Evolutionary conservation across 2,329 filamentous ascomycete genomes (phyloP), one percentile per base, ranked within the genome.

Genomic region (Colletotrichum tropicicola): DNA sequence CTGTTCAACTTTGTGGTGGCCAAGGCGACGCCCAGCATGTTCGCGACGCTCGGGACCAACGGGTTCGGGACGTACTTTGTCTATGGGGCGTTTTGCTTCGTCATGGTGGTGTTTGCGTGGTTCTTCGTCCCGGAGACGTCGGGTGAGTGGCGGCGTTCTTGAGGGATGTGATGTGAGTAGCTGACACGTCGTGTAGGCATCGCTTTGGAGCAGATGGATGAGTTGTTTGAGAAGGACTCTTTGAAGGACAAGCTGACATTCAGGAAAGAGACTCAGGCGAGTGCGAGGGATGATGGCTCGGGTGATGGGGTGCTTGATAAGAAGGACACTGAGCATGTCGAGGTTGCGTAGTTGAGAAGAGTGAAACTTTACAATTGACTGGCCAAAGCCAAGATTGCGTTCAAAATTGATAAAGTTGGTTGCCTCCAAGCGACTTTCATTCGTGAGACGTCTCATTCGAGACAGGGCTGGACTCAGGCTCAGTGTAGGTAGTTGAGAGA

Each of bases 1-100:
- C 72, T 90, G 1, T 89, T 90, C 73, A 90, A 90, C 69, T 84
- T 90, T 39, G 87, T 88, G 2, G 86, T 91, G 17, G 86, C 88
- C 6, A 78, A 87, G 23, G 85, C 86, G 21, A 87, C 86, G 1
- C 87, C 86, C 0, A 83, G 83, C 35, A 90, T 90, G 88, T 79
- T 91, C 66, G 80, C 82, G 77, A 68, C 66, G 8, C 56, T 59
- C 6, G 56, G 56, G 4, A 23, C 47, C 23, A 68, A 66, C 6
- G 71, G 72, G 0, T 74, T 70, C 44, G 82, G 83, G 28, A 83
- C 85, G 0, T 89, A 87, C 74, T 80, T 89, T 61, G 85, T 88
- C 52, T 89, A 87, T 73, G 80, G 83, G 5, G 82, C 76, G 21
- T 87, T 89, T 73, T 88, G 86, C 71, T 81, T 86, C 67, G 71